Evolutionary conservation across 176 grass and related monocot genomes (phyloP).

Genomic region (Cenchrus purpureus): DNA sequence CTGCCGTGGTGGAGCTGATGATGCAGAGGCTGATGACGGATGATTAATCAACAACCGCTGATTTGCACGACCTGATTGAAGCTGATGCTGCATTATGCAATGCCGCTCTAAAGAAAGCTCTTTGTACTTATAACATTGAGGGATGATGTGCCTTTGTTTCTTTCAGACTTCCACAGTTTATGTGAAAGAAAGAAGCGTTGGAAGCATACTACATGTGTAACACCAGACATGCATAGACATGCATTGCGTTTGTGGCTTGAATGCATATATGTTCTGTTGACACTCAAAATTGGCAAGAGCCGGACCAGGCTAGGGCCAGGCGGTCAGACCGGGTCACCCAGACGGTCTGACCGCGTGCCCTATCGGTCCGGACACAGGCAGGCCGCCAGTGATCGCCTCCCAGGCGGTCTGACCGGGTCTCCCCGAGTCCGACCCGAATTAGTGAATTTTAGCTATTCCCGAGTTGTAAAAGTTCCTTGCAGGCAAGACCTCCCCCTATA

Average conservation of each 20-base stretch:
- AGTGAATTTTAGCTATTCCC: too few species aligned
- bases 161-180: neutral
- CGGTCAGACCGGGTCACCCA: too few species aligned
- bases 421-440: too few species aligned
- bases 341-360: too few species aligned
- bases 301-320: too few species aligned
- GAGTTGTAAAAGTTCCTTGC: too few species aligned
- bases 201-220: neutral
- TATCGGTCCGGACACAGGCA: too few species aligned
- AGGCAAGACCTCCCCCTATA: too few species aligned
- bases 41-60: neutral
- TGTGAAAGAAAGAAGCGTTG: neutral
- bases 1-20: conserved; percentile 59
- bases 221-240: neutral
- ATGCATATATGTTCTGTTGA: neutral
- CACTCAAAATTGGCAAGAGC: too few species aligned
- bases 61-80: neutral
- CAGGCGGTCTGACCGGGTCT: too few species aligned
- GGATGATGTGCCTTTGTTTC: neutral
- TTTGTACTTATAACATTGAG: neutral
- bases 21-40: conserved; percentile 69
- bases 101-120: neutral
- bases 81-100: neutral
- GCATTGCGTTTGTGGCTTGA: neutral
- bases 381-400: too few species aligned